phyloP scores from a whole-genome alignment of 257 asterid species.

The Solanum peruvianum region DNA sequence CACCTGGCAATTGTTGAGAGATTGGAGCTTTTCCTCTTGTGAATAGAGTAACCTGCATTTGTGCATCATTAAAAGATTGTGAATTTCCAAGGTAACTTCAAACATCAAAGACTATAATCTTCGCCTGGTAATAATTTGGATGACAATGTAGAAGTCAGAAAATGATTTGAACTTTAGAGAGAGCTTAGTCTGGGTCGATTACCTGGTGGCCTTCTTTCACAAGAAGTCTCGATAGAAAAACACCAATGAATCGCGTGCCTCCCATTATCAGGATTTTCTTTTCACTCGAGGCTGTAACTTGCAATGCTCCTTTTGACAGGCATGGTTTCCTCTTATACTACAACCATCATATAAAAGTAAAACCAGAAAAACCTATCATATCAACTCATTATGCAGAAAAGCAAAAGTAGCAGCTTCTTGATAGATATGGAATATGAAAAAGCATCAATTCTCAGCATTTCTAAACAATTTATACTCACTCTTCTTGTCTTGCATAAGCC shows the following conservation, averaged over 20 bases:
- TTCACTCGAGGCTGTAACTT: slow-evolving; percentile 57
- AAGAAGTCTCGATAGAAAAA: slow-evolving; percentile 88
- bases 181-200: neutral
- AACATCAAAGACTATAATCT: neutral
- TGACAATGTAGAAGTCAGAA: neutral
- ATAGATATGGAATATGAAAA: neutral
- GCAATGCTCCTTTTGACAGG: slow-evolving; percentile 51
- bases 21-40: slow-evolving; percentile 98
- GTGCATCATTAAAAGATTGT: neutral
- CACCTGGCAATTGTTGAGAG: slow-evolving; percentile 85
- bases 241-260: slow-evolving; percentile 91
- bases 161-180: neutral
- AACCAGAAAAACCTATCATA: neutral
- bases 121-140: neutral
- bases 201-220: slow-evolving; percentile 99
- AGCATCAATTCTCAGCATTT: neutral
- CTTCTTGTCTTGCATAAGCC: neutral
- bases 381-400: neutral
- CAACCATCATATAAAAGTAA: neutral
- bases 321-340: slow-evolving; percentile 62
- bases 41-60: slow-evolving; percentile 78
- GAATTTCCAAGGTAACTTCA: neutral
- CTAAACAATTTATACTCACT: neutral
- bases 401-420: neutral
- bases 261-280: slow-evolving; percentile 99